These are phyloP conservation scores for Albophoma yamanashiensis DNA, from an alignment of 2,329 filamentous ascomycete species.

Conservation along the genomic window DNA sequence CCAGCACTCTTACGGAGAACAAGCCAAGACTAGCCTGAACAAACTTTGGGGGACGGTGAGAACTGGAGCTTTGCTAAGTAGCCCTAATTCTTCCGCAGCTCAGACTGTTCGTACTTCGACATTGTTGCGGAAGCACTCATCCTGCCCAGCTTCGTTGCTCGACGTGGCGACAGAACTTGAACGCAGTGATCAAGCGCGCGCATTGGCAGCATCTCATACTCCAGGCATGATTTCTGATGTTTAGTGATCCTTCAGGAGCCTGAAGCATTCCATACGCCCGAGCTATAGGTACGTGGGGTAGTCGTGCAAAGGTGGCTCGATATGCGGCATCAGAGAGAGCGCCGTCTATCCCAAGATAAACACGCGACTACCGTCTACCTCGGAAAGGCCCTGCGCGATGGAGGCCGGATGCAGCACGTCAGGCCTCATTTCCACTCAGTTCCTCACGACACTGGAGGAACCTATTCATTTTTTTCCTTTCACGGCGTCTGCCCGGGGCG, in stretches of 20 bases:
- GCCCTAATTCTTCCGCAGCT: too few species aligned
- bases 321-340: too few species aligned
- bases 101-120: too few species aligned
- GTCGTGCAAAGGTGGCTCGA: background rate
- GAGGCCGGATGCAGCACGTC: background rate
- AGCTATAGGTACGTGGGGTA: background rate
- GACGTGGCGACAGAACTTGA: background rate
- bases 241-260: background rate
- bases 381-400: background rate
- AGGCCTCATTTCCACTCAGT: background rate
- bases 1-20: background rate
- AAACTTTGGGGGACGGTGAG: too few species aligned
- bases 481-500: background rate
- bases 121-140: too few species aligned
- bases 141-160: too few species aligned
- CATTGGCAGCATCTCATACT: background rate
- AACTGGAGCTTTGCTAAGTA: too few species aligned
- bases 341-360: too few species aligned
- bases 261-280: background rate
- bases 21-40: too few species aligned
- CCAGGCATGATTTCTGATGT: background rate
- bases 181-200: background rate
- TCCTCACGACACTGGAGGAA: background rate
- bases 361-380: background rate
- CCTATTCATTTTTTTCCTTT: background rate